Evolutionary conservation across 129 eudicot species (phyloP), one percentile per base, ranked within the genome.

Genomic region (Chrysanthemum lavandulifolium): DNA sequence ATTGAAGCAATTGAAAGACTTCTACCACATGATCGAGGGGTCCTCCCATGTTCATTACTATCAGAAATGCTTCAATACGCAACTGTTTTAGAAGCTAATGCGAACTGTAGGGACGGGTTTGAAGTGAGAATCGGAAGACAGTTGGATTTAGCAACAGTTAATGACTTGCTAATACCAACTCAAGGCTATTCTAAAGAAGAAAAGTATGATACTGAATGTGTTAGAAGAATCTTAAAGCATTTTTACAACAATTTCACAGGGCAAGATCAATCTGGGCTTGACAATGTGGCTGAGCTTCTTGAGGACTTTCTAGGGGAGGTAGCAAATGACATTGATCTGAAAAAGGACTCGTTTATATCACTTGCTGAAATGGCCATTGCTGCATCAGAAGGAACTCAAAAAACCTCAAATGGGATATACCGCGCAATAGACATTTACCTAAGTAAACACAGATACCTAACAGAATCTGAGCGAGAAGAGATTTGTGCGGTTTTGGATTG

Each of bases 401-500:
- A 88, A 64, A 16, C 9, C 31, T 79, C 82, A 0, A 96, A 86
- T 58, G 91, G 87, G 8, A 52, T 91, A 36, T 91, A 91, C 76
- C 77, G 80, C 60, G 92, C 93, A 3, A 74, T 88, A 0, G 88
- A 87, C 55, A 65, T 86, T 2, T 91, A 82, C 61, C 56, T 88
- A 59, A 85, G 81, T 52, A 84, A 86, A 68, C 97, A 91, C 55
- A 36, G 79, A 48, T 76, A 88, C 7, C 57, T 91, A n/a, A 88
- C 82, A 2, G 96, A 86, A 33, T 59, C 82, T 0, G 97, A 91
- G 68, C 82, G 73, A 25, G 89, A 91, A 61, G 83, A 81, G 11
- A 48, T 86, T 1, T 91, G 97, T 69, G 67, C 71, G 50, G 81
- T 81, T 43, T 76, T 91, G 76, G 97, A 91, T 36, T 88, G 87